Base-by-base conservation (phyloP, 352 stramenopile genomes). In the Globisporangium viniferum region DNA sequence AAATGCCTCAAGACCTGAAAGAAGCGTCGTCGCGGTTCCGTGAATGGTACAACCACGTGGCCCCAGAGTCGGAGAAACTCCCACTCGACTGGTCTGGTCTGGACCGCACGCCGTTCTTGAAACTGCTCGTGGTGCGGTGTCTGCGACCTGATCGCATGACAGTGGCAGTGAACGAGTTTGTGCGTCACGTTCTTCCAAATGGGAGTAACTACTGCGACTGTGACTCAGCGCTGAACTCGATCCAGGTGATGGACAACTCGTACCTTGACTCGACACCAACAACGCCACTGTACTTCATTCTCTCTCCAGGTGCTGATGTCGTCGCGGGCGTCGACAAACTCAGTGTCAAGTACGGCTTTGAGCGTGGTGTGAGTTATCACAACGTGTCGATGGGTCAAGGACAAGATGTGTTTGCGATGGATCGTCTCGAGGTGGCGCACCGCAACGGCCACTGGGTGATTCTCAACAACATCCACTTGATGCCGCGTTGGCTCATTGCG, bases 321-420 rank as follows among this genome's bases (percentile, higher is more conserved):
- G 94, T 99, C 39, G 93, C 89, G 0, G 93, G 98, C 53, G 80
- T 99, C 31, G 97, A 99, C 69, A 92, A 95, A 56, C 89, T 98
- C 46, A 97, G 95, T 12, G 73, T 93, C 20, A 98, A 98, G 70
- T 97, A 99, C 78, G 93, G 92, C 35, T 98, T 98, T 57, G 92
- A 98, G 66, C 97, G 97, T 67, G 96, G 97, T 57, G 86, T 98
- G 62, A 98, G 90, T 53, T 99, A 99, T 74, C 93, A 98, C 75
- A 99, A 99, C 69, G 95, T 99, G 55, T 98, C 91, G 48, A 99
- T 99, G 96, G 97, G 97, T 3, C 97, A 99, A 81, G 97, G 97
- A 0, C 93, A 98, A 66, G 97, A 99, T 69, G 83, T 98, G 48
- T 94, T 98, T 46, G 97, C 97, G 1, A 98, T 98, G 94, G 88